Percentiles rank a stretch among this genome's conserved stretches.
Conservation (phyloP, 2,329 filamentous ascomycete species). For the Diaporthe longicolla region DNA sequence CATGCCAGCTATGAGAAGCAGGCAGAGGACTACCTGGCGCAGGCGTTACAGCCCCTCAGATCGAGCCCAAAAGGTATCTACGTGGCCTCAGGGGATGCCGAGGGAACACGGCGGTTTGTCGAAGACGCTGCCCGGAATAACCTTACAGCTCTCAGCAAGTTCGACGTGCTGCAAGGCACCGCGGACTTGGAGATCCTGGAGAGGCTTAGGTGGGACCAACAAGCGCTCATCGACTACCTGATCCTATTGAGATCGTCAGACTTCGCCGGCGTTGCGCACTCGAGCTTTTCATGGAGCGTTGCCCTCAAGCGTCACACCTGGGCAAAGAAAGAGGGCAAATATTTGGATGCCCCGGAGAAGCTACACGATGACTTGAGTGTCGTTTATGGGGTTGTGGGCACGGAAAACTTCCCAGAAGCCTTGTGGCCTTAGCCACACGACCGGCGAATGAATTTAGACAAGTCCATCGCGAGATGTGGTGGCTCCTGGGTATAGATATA, state of each 20-base stretch:
- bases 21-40: constrained; percentile 26
- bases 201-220: constrained; percentile 28
- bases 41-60: constrained; percentile 6
- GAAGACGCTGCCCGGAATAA: constrained; percentile 25
- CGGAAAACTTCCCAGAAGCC: constrained; percentile 14
- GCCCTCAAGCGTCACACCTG: constrained; percentile 32
- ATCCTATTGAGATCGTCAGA: constrained; percentile 29
- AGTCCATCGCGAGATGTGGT: too few species aligned
- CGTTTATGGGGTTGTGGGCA: constrained; percentile 27
- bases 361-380: constrained; percentile 28
- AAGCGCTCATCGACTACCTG: constrained; percentile 37
- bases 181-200: constrained; percentile 3
- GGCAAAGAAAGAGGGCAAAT: constrained; percentile 3
- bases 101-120: constrained; percentile 27
- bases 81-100: constrained; percentile 33
- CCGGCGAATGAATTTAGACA: background rate
- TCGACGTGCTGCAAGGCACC: constrained; percentile 5
- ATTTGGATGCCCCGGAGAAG: constrained; percentile 32
- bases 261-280: constrained; percentile 36
- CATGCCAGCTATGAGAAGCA: constrained; percentile 33
- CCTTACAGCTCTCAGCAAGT: constrained; percentile 23
- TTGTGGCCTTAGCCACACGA: constrained; percentile 18
- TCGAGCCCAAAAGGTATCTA: constrained; percentile 29
- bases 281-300: constrained; percentile 38
- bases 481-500: background rate